Evolutionary conservation across 2,329 filamentous ascomycete genomes (phyloP).

Genomic region (Hansfordia pulvinata): DNA sequence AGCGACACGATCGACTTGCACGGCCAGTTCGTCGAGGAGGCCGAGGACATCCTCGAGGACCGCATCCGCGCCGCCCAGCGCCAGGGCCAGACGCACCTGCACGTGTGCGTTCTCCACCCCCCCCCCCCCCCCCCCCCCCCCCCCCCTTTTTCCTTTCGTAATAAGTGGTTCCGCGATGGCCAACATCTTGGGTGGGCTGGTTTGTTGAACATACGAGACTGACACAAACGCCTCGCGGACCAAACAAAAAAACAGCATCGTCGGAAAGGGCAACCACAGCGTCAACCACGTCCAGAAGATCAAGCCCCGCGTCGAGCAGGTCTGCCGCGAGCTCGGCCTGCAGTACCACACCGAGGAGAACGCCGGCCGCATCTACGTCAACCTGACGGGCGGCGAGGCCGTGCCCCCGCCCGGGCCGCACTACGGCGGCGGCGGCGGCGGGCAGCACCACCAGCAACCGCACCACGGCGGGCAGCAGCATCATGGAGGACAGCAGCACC

Average conservation of each 20-base stretch:
- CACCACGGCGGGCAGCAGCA: conserved; percentile 20
- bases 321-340: conserved; percentile 73
- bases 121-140: neutral
- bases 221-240: neutral
- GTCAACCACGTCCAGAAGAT: conserved; percentile 76
- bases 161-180: too few species aligned
- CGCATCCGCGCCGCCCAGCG: conserved; percentile 67
- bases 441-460: conserved; percentile 14
- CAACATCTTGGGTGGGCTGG: too few species aligned
- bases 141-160: too few species aligned
- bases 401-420: conserved; percentile 32
- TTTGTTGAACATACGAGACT: too few species aligned
- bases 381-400: conserved; percentile 62
- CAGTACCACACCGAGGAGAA: conserved; percentile 78
- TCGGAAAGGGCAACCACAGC: conserved; percentile 89
- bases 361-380: conserved; percentile 76
- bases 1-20: conserved; percentile 87
- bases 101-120: conserved; percentile 42
- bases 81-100: conserved; percentile 67
- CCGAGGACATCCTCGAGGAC: conserved; percentile 77
- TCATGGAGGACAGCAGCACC: conserved; percentile 17
- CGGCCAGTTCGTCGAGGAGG: conserved; percentile 89
- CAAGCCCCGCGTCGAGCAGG: conserved; percentile 82
- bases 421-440: conserved; percentile 22
- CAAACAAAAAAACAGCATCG: conserved; percentile 41